Evolutionary conservation across 176 grass and related monocot genomes (phyloP), one percentile per base, ranked within the genome.

Genomic region (Secale cereale): DNA sequence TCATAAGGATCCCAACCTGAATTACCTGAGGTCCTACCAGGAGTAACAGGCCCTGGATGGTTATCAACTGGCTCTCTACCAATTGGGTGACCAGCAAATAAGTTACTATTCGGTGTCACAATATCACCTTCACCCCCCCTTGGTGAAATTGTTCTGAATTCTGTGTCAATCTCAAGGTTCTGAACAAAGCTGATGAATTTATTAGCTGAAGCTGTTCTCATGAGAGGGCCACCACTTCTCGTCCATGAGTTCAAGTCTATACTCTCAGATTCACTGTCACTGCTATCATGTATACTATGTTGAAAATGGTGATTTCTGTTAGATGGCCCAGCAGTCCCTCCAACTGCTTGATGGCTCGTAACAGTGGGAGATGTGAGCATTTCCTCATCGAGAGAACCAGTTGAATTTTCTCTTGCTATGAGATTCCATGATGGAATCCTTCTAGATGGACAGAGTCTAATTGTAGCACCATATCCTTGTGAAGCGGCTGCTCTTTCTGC

Each of bases 341-440:
- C 89, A 87, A 77, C 65, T 54, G 71, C 82, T 80, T 90, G 87
- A 82, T 84, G 83, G 63, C 74, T 83, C 65, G 83, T 72, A 82
- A 8, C 36, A 36, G 82, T 78, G 46, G 89, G 81, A 77, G 86
- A 89, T 32, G 78, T 32, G 40, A 94, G 82, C 27, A 88, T 57
- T 40, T 98, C 96, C 7, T 98, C 96, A 9, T 98, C 93, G 57
- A 98, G 90, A 76, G 91, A 95, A 22, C 93, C 96, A 31, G 96
- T 70, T 66, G 93, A 98, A 83, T 98, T 98, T 78, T 98, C 96
- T 80, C 96, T 94, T 80, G 96, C 96, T 88, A 98, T 95, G 77
- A 92, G 87, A 86, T 98, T 98, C 96, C 96, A 98, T 62, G 96
- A 98, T 6, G 93, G 96, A 65, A 98, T 98, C 81, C 93, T 98